A percentile compares a stretch with the other conserved stretches of the same genome.
Conservation (phyloP, 139 green algal genomes). For the Picocystis salinarum region DNA sequence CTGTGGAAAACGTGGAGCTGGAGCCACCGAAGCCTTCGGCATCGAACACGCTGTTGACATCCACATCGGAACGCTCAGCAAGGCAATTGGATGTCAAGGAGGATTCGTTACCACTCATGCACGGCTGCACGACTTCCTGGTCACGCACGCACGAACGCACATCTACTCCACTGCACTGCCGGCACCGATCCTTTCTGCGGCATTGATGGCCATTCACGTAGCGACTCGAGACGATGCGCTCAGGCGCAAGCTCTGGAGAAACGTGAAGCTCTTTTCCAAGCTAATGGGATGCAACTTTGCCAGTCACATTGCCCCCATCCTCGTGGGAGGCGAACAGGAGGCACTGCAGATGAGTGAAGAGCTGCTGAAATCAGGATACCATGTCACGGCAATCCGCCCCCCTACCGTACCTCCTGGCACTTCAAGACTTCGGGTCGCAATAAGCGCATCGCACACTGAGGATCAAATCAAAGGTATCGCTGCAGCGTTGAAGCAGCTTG, state of each 20-base stretch:
- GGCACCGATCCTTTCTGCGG: slow-evolving; percentile 52
- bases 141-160: slow-evolving; percentile 41
- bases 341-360: slow-evolving; percentile 26
- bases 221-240: too few relatives aligned
- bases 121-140: slow-evolving; percentile 34
- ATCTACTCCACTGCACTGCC: slow-evolving; percentile 72
- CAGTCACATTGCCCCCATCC: slow-evolving; percentile 64
- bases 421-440: too few relatives aligned
- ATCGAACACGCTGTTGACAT: slow-evolving; percentile 52
- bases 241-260: slow-evolving; percentile 32
- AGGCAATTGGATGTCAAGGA: slow-evolving; percentile 63
- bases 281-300: slow-evolving; percentile 22
- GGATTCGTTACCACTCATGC: slow-evolving; percentile 62
- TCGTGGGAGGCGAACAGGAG: slow-evolving; percentile 46
- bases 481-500: too few relatives aligned
- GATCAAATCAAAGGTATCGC: too few relatives aligned
- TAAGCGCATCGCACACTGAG: too few relatives aligned
- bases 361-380: slow-evolving; percentile 44
- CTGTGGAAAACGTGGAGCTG: slow-evolving; percentile 43
- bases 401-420: slow-evolving; percentile 72
- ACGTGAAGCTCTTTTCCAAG: slow-evolving; percentile 19
- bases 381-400: slow-evolving; percentile 79
- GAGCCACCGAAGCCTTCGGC: slow-evolving; percentile 33
- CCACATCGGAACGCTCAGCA: slow-evolving; percentile 82
- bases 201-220: slow-evolving; percentile 37